Percentiles rank a stretch among this genome's conserved stretches.
Conservation (phyloP, 116 monocot genomes). For the Zostera marina region DNA sequence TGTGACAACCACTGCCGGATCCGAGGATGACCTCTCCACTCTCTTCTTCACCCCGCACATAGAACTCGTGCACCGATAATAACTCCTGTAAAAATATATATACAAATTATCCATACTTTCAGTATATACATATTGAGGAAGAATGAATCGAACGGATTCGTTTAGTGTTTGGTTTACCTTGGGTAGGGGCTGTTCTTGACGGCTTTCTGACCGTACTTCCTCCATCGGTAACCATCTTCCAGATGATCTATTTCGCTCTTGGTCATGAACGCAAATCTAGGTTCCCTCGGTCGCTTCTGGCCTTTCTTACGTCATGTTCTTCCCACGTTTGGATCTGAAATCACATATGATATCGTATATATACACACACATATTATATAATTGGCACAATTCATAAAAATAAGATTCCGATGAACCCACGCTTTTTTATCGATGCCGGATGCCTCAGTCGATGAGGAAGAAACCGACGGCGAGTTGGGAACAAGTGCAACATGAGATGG, state of each 20-base stretch:
- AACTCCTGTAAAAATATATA: constrained; percentile 36
- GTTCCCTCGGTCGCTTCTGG: constrained; percentile 51
- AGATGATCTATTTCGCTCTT: constrained; percentile 86
- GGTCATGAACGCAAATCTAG: constrained; percentile 74
- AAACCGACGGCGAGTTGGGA: constrained; percentile 38
- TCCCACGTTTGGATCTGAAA: constrained; percentile 10
- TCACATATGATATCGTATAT: background rate
- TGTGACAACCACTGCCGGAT: constrained; percentile 60
- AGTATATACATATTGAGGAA: background rate
- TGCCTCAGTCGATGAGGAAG: constrained; percentile 33
- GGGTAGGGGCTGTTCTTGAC: constrained; percentile 86
- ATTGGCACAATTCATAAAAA: background rate
- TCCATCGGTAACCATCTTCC: constrained; percentile 79
- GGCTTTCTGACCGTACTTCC: constrained; percentile 93
- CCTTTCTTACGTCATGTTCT: constrained; percentile 70
- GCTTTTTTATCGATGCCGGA: constrained; percentile 5
- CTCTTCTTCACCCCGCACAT: constrained; percentile 78
- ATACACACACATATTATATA: background rate
- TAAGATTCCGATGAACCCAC: constrained; percentile 1
- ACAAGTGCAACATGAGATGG: constrained; percentile 20
- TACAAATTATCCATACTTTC: background rate
- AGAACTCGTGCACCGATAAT: constrained; percentile 69
- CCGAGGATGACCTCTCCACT: constrained; percentile 55
- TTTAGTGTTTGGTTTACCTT: constrained; percentile 26
- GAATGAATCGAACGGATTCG: constrained; percentile 1